phyloP scores from a whole-genome alignment of 306 rosid species.

The Gastrolobium villosum region DNA sequence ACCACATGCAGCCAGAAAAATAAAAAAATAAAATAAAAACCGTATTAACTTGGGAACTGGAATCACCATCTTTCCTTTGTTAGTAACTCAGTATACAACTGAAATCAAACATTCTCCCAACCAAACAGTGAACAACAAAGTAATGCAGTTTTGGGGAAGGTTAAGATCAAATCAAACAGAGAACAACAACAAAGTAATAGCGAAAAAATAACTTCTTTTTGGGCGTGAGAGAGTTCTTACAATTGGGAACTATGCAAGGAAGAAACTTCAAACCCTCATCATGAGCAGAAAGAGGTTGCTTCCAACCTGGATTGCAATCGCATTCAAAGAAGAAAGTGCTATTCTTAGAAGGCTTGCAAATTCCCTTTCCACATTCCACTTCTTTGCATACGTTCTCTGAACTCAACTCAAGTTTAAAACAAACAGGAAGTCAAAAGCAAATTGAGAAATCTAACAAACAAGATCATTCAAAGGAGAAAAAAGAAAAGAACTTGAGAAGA shows the following conservation, averaged over 20 bases:
- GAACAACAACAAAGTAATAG: neutral
- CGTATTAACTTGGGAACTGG: too few relatives aligned
- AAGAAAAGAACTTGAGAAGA: conserved; percentile 14
- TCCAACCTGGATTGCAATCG: conserved; percentile 78
- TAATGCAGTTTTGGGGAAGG: too few relatives aligned
- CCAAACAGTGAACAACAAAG: conserved; percentile 7
- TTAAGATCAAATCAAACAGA: conserved; percentile 8
- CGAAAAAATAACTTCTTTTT: neutral
- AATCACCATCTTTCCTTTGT: neutral
- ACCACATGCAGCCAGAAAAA: too few relatives aligned
- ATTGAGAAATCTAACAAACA: neutral
- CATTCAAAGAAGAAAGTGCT: conserved; percentile 64
- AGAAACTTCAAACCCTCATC: conserved; percentile 59
- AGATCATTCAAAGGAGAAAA: neutral
- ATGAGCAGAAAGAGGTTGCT: conserved; percentile 48
- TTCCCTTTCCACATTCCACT: conserved; percentile 75
- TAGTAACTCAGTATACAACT: neutral
- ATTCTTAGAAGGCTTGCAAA: conserved; percentile 65
- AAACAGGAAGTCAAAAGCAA: conserved; percentile 5
- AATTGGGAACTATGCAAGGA: conserved; percentile 80
- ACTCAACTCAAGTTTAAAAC: conserved; percentile 28
- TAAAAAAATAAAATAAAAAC: too few relatives aligned
- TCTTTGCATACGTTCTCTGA: conserved; percentile 72
- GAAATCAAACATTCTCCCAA: conserved; percentile 8
- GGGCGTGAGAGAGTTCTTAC: conserved; percentile 51